phyloP scores from a whole-genome alignment of 108 stramenopile species.

The Skeletonema tropicum region DNA sequence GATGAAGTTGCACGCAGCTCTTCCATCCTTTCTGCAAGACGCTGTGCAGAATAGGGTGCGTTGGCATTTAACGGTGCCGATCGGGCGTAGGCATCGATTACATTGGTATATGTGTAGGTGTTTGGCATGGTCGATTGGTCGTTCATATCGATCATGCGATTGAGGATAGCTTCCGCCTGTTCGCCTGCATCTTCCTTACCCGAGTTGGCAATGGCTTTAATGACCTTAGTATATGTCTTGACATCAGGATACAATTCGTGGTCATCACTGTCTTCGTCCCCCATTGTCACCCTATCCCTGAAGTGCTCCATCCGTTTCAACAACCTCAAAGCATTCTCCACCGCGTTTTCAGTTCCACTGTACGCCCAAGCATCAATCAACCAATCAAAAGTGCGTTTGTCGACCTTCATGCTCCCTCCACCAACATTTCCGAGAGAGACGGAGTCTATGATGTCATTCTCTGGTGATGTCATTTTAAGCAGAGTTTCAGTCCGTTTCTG shows the following conservation, averaged over 20 bases:
- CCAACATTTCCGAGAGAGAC: constrained; percentile 6
- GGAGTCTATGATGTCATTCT: constrained; percentile 1
- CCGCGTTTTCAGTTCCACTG: constrained; percentile 58
- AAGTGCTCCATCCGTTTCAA: constrained; percentile 68
- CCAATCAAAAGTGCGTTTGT: constrained; percentile 68
- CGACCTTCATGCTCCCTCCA: constrained; percentile 53
- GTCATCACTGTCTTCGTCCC: background rate
- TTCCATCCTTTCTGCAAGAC: constrained; percentile 44
- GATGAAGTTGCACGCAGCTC: constrained; percentile 11
- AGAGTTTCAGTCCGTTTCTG: constrained; percentile 63
- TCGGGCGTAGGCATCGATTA: constrained; percentile 41
- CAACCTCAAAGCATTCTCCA: constrained; percentile 51
- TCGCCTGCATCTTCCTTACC: constrained; percentile 51
- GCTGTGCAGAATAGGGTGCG: constrained; percentile 32
- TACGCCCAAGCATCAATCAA: constrained; percentile 73
- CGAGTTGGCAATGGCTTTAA: constrained; percentile 67
- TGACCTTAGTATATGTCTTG: constrained; percentile 73
- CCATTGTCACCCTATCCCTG: constrained; percentile 9
- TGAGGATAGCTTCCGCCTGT: constrained; percentile 54
- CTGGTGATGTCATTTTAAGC: constrained; percentile 24
- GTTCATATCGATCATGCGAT: constrained; percentile 32
- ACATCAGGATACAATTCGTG: constrained; percentile 55
- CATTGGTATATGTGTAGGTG: constrained; percentile 40
- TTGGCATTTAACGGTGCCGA: background rate
- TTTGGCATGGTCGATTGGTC: constrained; percentile 15